A percentile compares a stretch with the other conserved stretches of the same genome.
phyloP scores from a whole-genome alignment of 2,329 filamentous ascomycete genomes.

The Atkinsonella texensis region DNA sequence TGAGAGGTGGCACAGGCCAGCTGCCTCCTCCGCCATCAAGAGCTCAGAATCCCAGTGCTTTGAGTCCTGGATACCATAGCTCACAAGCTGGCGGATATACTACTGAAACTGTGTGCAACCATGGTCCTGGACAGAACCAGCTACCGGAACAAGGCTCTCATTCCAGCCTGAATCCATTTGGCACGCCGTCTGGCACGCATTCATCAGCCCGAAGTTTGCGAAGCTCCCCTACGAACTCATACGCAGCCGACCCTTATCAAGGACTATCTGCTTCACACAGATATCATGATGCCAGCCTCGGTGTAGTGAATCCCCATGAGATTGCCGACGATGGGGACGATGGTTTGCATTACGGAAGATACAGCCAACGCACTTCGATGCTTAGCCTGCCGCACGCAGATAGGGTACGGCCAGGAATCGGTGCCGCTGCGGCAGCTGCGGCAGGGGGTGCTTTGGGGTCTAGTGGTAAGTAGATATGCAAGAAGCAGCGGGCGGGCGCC shows the following conservation, averaged over 20 bases:
- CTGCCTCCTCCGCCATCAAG: constrained; percentile 27
- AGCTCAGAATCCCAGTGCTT: constrained; percentile 13
- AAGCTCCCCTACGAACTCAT: constrained; percentile 32
- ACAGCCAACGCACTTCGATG: constrained; percentile 41
- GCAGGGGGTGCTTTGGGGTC: constrained; percentile 16
- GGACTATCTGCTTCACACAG: constrained; percentile 18
- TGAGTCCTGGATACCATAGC: constrained; percentile 10
- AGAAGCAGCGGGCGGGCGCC: background rate
- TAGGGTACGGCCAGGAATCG: constrained; percentile 14
- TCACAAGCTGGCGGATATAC: constrained; percentile 12
- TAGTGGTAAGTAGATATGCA: constrained; percentile 11
- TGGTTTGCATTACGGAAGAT: constrained; percentile 47
- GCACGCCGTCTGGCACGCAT: constrained; percentile 20
- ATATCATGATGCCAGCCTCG: constrained; percentile 36
- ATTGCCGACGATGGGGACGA: constrained; percentile 86
- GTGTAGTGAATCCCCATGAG: constrained; percentile 61
- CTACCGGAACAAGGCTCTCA: constrained; percentile 27
- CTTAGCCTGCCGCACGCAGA: constrained; percentile 41
- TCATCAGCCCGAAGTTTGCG: constrained; percentile 39
- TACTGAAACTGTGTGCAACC: constrained; percentile 3
- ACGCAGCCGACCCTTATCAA: constrained; percentile 55
- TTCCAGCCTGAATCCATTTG: constrained; percentile 29
- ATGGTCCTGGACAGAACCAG: constrained; percentile 6
- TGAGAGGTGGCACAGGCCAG: constrained; percentile 28
- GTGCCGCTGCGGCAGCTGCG: constrained; percentile 24